These are phyloP conservation scores for Harringtonia aguacate DNA, from an alignment of 2,329 filamentous ascomycete species.

Conservation along the genomic window DNA sequence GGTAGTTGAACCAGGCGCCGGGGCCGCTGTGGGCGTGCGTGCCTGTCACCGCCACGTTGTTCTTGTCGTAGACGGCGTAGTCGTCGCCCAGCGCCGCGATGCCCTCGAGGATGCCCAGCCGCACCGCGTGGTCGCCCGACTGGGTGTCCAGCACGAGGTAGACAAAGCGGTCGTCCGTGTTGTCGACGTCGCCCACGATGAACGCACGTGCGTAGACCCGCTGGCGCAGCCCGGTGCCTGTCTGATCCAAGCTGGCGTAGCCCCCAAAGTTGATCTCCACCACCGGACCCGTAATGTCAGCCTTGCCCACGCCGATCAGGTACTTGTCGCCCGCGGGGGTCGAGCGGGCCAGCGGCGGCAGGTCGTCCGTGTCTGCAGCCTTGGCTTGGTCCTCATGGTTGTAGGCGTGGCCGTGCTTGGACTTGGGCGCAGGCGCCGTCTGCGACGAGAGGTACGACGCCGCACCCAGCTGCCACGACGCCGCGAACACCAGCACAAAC, in stretches of 20 bases:
- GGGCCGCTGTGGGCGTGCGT: slow-evolving; percentile 91
- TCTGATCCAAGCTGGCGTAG: slow-evolving; percentile 77
- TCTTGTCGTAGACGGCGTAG: slow-evolving; percentile 63
- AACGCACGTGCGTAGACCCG: slow-evolving; percentile 83
- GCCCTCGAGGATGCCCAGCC: slow-evolving; percentile 75
- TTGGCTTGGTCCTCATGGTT: background rate
- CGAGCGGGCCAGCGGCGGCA: slow-evolving; percentile 11
- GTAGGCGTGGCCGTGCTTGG: too few species aligned
- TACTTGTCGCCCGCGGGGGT: slow-evolving; percentile 28
- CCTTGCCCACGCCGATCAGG: slow-evolving; percentile 45
- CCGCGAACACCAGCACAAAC: slow-evolving; percentile 22
- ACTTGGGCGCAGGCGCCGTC: too few species aligned
- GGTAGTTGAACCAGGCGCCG: slow-evolving; percentile 88
- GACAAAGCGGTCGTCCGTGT: slow-evolving; percentile 62
- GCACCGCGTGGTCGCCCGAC: slow-evolving; percentile 79
- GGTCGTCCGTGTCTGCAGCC: background rate
- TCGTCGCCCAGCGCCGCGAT: slow-evolving; percentile 57
- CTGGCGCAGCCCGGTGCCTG: slow-evolving; percentile 76
- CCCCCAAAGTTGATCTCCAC: slow-evolving; percentile 89
- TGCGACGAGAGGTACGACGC: too few species aligned
- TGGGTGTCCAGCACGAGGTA: slow-evolving; percentile 84
- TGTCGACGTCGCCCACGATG: slow-evolving; percentile 61
- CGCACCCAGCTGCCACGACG: slow-evolving; percentile 15
- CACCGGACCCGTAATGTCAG: slow-evolving; percentile 59
- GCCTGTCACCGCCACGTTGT: slow-evolving; percentile 81